Conservation (phyloP, 805 yeast genomes). For the Candida adriatica region DNA sequence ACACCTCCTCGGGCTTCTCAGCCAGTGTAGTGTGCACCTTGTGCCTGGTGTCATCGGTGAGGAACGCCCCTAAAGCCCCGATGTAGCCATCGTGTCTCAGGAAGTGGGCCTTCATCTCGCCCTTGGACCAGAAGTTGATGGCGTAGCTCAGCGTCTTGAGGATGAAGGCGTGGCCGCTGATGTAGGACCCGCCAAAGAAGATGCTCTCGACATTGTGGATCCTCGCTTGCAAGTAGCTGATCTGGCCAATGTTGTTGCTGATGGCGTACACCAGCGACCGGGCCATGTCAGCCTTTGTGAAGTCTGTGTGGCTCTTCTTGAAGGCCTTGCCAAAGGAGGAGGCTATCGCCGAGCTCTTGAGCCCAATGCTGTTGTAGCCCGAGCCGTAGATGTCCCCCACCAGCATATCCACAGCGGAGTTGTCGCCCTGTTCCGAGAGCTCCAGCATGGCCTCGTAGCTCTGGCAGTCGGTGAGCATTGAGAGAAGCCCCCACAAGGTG, state of each 20-base stretch:
- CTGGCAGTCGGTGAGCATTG: slow-evolving; percentile 78
- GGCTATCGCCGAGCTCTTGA: slow-evolving; percentile 85
- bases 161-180: slow-evolving; percentile 90
- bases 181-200: slow-evolving; percentile 94
- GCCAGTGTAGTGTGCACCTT: too few relatives aligned
- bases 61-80: slow-evolving; percentile 93
- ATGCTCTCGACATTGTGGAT: slow-evolving; percentile 74
- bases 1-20: too few relatives aligned
- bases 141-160: slow-evolving; percentile 91
- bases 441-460: slow-evolving; percentile 91
- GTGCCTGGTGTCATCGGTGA: slow-evolving; percentile 27
- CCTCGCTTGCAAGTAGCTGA: slow-evolving; percentile 89
- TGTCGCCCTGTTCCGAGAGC: slow-evolving; percentile 84
- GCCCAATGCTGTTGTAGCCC: slow-evolving; percentile 82
- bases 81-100: slow-evolving; percentile 92
- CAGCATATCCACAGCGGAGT: slow-evolving; percentile 84
- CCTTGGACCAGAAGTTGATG: slow-evolving; percentile 91
- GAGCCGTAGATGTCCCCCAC: slow-evolving; percentile 96
- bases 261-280: slow-evolving; percentile 81
- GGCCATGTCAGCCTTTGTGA: slow-evolving; percentile 61
- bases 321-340: slow-evolving; percentile 93
- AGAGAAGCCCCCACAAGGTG: slow-evolving; percentile 90
- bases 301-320: slow-evolving; percentile 34
- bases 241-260: slow-evolving; percentile 95
- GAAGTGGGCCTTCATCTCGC: slow-evolving; percentile 86